Percentiles rank a stretch among this genome's conserved stretches.
Conservation (phyloP, 148 eudicot genomes). For the Rhododendron mucronatum region DNA sequence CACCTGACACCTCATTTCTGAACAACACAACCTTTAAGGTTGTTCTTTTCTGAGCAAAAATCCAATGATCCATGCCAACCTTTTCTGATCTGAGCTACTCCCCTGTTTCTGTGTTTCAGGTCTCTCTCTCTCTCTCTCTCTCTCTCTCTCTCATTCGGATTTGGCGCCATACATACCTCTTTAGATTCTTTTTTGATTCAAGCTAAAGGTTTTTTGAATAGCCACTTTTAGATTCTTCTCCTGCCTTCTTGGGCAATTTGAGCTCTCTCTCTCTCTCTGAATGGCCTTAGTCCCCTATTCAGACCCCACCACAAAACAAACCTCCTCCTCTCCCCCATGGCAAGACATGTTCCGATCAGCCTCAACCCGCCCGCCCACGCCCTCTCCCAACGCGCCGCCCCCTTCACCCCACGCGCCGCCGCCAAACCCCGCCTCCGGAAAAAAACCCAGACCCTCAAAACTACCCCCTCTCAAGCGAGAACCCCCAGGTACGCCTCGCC, state of each 20-base stretch:
- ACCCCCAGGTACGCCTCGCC: slow-evolving; percentile 72
- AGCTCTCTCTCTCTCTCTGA: neutral
- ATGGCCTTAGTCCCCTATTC: slow-evolving; percentile 71
- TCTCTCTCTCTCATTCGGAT: slow-evolving; percentile 64
- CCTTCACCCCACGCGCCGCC: neutral
- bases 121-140: neutral
- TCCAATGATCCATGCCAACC: neutral
- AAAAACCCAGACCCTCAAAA: neutral
- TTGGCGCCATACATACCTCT: neutral
- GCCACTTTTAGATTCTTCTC: neutral
- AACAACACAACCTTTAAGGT: neutral
- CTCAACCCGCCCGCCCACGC: slow-evolving; percentile 41
- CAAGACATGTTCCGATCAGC: slow-evolving; percentile 63
- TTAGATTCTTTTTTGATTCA: neutral
- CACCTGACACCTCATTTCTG: neutral
- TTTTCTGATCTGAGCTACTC: neutral
- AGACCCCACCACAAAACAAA: slow-evolving; percentile 37
- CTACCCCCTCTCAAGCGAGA: slow-evolving; percentile 30
- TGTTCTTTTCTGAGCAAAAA: neutral
- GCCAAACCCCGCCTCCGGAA: slow-evolving; percentile 13
- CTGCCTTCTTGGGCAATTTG: neutral
- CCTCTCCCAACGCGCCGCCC: neutral
- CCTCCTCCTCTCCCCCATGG: slow-evolving; percentile 40
- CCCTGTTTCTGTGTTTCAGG: neutral
- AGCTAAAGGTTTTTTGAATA: neutral